These are phyloP conservation scores for Aspergillus sparsus DNA, from an alignment of 495 filamentous ascomycete genomes.

Conservation along the genomic window DNA sequence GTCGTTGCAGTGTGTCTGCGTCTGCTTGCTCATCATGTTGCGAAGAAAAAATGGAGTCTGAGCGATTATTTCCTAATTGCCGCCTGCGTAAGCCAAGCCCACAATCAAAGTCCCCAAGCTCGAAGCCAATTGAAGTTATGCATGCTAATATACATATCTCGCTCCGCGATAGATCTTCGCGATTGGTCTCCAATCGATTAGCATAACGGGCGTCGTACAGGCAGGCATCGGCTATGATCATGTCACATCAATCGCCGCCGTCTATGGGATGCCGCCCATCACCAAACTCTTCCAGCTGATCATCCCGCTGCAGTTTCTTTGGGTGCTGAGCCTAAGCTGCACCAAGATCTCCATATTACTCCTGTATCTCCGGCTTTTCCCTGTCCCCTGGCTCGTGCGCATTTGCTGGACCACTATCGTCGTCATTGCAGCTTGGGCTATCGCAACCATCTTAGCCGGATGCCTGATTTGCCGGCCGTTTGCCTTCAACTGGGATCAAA, in stretches of 20 bases:
- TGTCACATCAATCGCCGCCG: slow-evolving; percentile 2
- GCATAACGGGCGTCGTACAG: slow-evolving; percentile 20
- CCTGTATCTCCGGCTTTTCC: slow-evolving; percentile 38
- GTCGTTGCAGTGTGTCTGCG: slow-evolving; percentile 18
- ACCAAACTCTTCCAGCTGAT: slow-evolving; percentile 20
- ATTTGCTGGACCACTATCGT: slow-evolving; percentile 24
- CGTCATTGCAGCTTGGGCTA: slow-evolving; percentile 27
- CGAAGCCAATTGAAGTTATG: too few relatives aligned
- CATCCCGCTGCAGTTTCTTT: slow-evolving; percentile 24
- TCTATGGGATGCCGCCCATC: slow-evolving; percentile 19
- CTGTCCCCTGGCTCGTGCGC: slow-evolving; percentile 19
- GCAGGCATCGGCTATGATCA: slow-evolving; percentile 23
- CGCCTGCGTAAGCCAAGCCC: slow-evolving; percentile 17
- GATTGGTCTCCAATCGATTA: slow-evolving; percentile 20
- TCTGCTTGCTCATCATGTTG: slow-evolving; percentile 21
- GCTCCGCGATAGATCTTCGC: slow-evolving; percentile 11
- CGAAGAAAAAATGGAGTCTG: slow-evolving; percentile 22
- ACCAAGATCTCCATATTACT: slow-evolving; percentile 39
- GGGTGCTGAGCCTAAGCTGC: slow-evolving; percentile 27
- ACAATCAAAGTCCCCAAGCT: neutral
- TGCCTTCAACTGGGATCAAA: slow-evolving; percentile 46
- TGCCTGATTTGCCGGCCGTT: slow-evolving; percentile 54
- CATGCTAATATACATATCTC: neutral
- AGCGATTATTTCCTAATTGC: slow-evolving; percentile 24
- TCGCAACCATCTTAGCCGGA: slow-evolving; percentile 29